These are phyloP conservation scores for Macrophomina pseudophaseolina DNA, from an alignment of 2,329 filamentous ascomycete species.

Conservation along the genomic window DNA sequence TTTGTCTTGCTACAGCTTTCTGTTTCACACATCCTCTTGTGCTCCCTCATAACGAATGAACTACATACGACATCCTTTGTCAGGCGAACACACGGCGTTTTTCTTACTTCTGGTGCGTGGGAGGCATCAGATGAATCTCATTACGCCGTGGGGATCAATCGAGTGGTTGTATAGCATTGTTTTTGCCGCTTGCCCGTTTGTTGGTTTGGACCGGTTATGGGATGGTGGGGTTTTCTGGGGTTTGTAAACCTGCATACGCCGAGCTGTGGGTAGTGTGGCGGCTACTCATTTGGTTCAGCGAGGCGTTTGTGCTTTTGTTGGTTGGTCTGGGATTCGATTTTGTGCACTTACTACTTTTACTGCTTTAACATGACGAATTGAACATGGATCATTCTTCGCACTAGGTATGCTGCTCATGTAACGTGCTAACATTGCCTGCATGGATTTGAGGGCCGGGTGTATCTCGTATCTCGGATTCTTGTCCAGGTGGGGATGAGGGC, in stretches of 20 bases:
- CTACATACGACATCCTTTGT: neutral
- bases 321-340: neutral
- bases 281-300: neutral
- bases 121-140: neutral
- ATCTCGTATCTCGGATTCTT: neutral
- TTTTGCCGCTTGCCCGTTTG: neutral
- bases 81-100: conserved; percentile 10
- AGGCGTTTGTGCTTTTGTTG: neutral
- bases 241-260: neutral
- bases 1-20: neutral
- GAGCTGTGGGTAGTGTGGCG: conserved; percentile 12
- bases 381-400: neutral
- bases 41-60: neutral
- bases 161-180: neutral
- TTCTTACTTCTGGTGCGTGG: conserved; percentile 9
- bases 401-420: neutral
- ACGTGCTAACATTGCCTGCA: neutral
- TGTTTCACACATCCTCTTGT: neutral
- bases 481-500: too few relatives aligned
- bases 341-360: neutral
- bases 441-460: neutral
- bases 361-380: neutral
- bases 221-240: neutral
- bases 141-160: neutral
- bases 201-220: neutral